A percentile compares a stretch with the other conserved stretches of the same genome.
Evolutionary conservation across 75 land plant genomes (phyloP).

Genomic region (Selaginella moellendorffii): DNA sequence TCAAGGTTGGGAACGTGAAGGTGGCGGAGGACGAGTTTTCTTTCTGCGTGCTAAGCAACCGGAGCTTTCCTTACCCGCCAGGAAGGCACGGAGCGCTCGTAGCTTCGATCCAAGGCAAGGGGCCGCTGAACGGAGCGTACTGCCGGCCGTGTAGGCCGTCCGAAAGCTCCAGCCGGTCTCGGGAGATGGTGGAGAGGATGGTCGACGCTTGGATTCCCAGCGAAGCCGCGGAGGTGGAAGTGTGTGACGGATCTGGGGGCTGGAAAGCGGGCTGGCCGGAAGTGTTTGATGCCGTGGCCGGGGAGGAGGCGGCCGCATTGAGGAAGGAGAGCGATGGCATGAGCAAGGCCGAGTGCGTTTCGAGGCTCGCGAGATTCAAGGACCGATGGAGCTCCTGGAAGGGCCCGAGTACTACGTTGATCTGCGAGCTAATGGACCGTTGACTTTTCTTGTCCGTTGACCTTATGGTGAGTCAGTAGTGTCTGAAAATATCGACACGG

Average conservation of each 20-base stretch:
- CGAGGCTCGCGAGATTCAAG: background rate
- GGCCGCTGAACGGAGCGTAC: conserved; percentile 4
- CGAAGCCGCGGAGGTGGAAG: background rate
- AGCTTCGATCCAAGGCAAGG: background rate
- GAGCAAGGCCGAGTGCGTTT: background rate
- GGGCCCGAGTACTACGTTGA: background rate
- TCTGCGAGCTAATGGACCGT: background rate
- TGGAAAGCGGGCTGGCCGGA: background rate
- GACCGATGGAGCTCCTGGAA: background rate
- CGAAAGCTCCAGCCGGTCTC: background rate
- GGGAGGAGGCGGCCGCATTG: background rate
- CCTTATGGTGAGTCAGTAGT: too few relatives aligned
- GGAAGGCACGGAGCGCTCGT: background rate
- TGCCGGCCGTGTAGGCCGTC: background rate
- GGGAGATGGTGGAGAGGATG: background rate
- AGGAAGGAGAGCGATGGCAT: background rate
- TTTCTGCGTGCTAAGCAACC: background rate
- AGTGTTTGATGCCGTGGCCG: conserved; percentile 1
- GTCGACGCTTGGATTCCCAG: background rate
- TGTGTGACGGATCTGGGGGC: background rate
- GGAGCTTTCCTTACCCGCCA: background rate
- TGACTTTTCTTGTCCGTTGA: background rate
- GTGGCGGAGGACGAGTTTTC: background rate
- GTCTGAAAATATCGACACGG: too few relatives aligned
- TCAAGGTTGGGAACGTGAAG: background rate